Evolutionary conservation across 768 basidiomycete species (phyloP), one percentile per base, ranked within the genome.

Genomic region (Pleurotus giganteus): DNA sequence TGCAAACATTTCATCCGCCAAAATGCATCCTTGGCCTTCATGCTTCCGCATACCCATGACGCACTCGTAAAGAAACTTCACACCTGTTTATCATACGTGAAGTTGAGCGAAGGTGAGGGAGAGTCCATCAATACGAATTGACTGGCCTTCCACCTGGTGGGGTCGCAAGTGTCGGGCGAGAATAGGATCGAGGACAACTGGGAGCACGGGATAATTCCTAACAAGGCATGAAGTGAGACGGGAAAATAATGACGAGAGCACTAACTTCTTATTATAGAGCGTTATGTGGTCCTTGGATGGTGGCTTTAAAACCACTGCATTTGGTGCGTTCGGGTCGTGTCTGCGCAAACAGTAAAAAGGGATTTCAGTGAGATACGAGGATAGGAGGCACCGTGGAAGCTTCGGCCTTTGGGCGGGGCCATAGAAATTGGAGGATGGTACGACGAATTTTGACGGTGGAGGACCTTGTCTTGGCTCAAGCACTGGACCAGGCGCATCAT

Each of bases 41-140:
- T 93, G 91, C 66, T 86, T 89, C 52, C 91, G 80, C 63, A 97
- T 73, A 8, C 94, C 95, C 94, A 98, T 98, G 15, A 95, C 89
- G 63, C 88, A 92, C 64, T 95, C 92, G 64, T 99, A 99, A 75
- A 99, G 73, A 69, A 99, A 99, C 66, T 83, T 81, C 29, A 93
- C 79, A 27, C 91, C 88, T 88, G 54, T 4, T 17, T 23, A 5
- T 37, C 12, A 44, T 26, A 47, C 39, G 26, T 57, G 15, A 39
- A 41, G 53, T 29, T 9, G 47, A 54, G 23, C 15, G 47, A 37
- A 4, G 39, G 55, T 28, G 11, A 57, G 21, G 19, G 37, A 41
- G 17, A 23, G 42, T 12, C n/a, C n/a, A n/a, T n/a, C n/a, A n/a
- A n/a, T n/a, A n/a, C n/a, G n/a, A n/a, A n/a, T 4, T 8, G 62